Evolutionary conservation across 352 stramenopile genomes (phyloP).

Genomic region (Pythium guiyangense): DNA sequence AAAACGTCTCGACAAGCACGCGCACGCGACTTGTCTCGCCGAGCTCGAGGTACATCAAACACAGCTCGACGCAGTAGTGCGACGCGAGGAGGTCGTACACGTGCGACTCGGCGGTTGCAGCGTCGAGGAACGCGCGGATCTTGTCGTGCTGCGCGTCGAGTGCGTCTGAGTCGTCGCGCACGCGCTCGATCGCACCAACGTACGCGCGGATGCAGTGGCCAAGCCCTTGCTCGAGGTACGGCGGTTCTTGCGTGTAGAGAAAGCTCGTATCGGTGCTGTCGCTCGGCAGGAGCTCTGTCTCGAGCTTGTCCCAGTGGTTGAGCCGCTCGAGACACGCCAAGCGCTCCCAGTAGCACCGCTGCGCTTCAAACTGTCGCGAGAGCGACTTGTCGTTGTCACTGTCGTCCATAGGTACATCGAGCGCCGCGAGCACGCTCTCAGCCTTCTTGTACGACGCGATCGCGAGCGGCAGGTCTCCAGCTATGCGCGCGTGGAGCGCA

Average conservation of each 20-base stretch:
- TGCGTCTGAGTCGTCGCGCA: not conserved
- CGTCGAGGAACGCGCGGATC: conserved; percentile 18
- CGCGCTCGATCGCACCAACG: conserved; percentile 27
- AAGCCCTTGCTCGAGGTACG: conserved; percentile 66
- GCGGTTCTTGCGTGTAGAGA: conserved; percentile 54
- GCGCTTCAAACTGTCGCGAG: conserved; percentile 33
- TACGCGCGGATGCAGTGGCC: conserved; percentile 43
- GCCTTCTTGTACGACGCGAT: conserved; percentile 72
- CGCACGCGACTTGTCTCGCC: conserved; percentile 41
- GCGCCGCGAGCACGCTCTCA: conserved; percentile 32
- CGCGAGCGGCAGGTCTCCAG: conserved; percentile 59
- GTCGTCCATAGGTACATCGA: conserved; percentile 35
- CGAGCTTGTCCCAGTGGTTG: conserved; percentile 66
- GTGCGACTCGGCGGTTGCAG: conserved; percentile 20
- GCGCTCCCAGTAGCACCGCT: conserved; percentile 60
- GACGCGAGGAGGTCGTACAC: conserved; percentile 35
- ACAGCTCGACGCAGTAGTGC: conserved; percentile 49
- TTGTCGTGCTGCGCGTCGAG: conserved; percentile 3
- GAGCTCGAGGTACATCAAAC: conserved; percentile 35
- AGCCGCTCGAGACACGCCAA: conserved; percentile 57
- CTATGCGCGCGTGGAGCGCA: conserved; percentile 59
- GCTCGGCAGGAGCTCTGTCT: conserved; percentile 29
- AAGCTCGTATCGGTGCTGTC: conserved; percentile 17
- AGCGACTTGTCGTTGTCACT: conserved; percentile 9
- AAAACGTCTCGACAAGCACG: conserved; percentile 61